A percentile compares a stretch with the other conserved stretches of the same genome.
These are phyloP conservation scores for Phyllosticta paracitricarpa DNA, from an alignment of 2,329 filamentous ascomycete species.

Conservation along the genomic window DNA sequence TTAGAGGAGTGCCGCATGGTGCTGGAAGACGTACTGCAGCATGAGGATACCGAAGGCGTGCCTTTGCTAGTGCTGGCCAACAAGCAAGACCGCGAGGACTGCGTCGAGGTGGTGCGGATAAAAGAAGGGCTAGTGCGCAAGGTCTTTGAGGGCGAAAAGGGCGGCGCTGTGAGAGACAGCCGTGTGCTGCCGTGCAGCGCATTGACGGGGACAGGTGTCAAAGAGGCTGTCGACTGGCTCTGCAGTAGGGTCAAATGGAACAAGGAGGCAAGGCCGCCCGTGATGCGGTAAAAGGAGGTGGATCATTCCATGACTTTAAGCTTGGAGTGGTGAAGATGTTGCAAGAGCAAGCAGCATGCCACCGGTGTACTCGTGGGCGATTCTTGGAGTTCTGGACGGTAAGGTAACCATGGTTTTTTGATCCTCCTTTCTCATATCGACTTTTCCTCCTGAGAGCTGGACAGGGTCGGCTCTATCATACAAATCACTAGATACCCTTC, in stretches of 20 bases:
- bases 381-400: not conserved
- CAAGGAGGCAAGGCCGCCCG: constrained; percentile 80
- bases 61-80: constrained; percentile 89
- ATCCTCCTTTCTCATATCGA: not conserved
- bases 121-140: constrained; percentile 94
- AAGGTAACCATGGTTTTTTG: not conserved
- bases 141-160: constrained; percentile 92
- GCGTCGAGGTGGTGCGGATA: constrained; percentile 91
- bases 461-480: not conserved
- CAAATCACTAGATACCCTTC: not conserved
- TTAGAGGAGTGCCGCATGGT: constrained; percentile 84
- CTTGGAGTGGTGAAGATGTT: not conserved
- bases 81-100: constrained; percentile 96
- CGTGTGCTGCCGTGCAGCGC: constrained; percentile 85
- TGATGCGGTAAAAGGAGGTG: constrained; percentile 60
- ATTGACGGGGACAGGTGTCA: constrained; percentile 72
- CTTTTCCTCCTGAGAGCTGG: not conserved
- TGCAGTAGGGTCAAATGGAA: constrained; percentile 91
- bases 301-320: too few relatives aligned
- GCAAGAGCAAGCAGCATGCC: not conserved
- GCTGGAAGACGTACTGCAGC: constrained; percentile 79
- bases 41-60: constrained; percentile 81
- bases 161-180: constrained; percentile 75
- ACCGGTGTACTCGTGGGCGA: not conserved
- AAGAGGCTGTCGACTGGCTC: constrained; percentile 95